phyloP scores from a whole-genome alignment of 306 rosid genomes.

The Vigna hirtella region DNA sequence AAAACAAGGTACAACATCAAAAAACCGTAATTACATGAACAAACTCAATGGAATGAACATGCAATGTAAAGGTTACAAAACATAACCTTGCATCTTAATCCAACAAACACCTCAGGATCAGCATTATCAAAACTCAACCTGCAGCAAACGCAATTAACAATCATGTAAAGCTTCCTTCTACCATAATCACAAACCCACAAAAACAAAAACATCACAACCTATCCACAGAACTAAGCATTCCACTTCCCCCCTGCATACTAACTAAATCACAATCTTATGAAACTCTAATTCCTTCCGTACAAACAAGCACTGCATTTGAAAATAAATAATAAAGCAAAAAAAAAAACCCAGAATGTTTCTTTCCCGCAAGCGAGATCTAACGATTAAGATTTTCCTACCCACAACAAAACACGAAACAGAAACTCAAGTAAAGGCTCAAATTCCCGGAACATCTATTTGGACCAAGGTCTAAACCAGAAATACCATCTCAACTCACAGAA shows the following conservation, averaged over 20 bases:
- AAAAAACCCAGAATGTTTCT: background rate
- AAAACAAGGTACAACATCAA: conserved; percentile 29
- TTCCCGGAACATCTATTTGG: background rate
- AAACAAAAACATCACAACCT: conserved; percentile 9
- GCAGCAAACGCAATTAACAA: conserved; percentile 44
- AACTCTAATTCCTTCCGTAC: conserved; percentile 7
- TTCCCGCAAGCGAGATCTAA: background rate
- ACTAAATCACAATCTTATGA: conserved; percentile 4
- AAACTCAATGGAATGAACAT: conserved; percentile 23
- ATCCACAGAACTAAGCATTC: conserved; percentile 16
- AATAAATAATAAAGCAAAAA: background rate
- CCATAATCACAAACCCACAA: conserved; percentile 12
- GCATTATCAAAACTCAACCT: conserved; percentile 79
- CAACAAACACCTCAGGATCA: conserved; percentile 75
- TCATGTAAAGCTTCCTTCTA: conserved; percentile 28
- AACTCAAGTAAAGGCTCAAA: conserved; percentile 8
- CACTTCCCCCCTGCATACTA: conserved; percentile 2
- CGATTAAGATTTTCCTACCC: background rate
- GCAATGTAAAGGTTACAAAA: conserved; percentile 38
- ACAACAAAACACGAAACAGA: background rate
- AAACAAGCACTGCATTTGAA: conserved; percentile 23
- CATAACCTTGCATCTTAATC: conserved; percentile 94
- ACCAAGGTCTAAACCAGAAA: conserved; percentile 5
- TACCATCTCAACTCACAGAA: background rate
- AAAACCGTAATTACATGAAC: conserved; percentile 38